Evolutionary conservation across 2,329 filamentous ascomycete species (phyloP), one percentile per base, ranked within the genome.

Genomic region (Penicillium griseofulvum): DNA sequence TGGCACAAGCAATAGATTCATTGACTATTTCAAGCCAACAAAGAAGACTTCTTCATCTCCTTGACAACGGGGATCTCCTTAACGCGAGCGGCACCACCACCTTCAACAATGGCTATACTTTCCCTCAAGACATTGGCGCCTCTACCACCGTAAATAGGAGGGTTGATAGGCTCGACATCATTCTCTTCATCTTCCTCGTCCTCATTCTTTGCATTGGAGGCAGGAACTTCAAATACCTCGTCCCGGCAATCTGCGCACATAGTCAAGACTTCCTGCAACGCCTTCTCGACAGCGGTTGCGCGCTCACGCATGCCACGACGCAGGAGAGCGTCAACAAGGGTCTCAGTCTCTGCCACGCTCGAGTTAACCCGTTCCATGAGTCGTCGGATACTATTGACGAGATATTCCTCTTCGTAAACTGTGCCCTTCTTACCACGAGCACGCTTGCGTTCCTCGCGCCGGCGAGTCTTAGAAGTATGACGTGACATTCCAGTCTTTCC

Each of bases 371-470:
- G 82, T 71, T 96, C 91, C 14, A 96, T 84, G 33, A 99, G 80
- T 24, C 94, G 81, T 12, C 87, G 84, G 34, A 97, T 86, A 63
- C 88, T 93, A 71, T 92, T 94, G 55, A 96, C 87, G 5, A 99
- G 83, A 72, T 99, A 99, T 74, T 97, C 94, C 70, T 97, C 93
- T 73, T 99, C 94, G 73, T 99, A 99, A 5, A 99, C 90, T 16
- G 90, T 96, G 11, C 94, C 94, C 79, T 97, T 97, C 72, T 96
- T 93, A 24, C 94, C 94, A 8, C 91, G 81, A 0, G 94, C 94
- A 16, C 93, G 86, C 82, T 99, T 99, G 72, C 96, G 86, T 79
- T 99, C 94, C 74, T 99, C 94, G 19, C 91, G 83, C 24, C 88
- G 82, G 49, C 91, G 86, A 69, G 96, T 97, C 80, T 94, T 96